phyloP scores from a whole-genome alignment of 2,329 filamentous ascomycete genomes.

The Colletotrichum sp. region DNA sequence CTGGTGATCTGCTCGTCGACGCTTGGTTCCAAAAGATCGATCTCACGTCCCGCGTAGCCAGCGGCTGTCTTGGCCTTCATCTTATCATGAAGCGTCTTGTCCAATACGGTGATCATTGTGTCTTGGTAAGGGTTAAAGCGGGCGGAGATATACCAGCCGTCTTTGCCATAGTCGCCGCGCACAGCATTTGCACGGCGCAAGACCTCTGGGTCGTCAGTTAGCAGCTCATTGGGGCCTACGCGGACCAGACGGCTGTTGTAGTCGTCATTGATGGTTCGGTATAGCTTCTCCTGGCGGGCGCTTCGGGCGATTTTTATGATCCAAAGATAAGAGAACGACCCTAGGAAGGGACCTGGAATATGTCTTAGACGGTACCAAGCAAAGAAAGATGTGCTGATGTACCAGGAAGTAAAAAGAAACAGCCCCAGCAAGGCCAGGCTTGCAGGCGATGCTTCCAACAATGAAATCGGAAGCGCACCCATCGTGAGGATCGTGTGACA shows the following conservation, averaged over 20 bases:
- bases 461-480: not conserved
- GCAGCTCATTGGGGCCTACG: conserved; percentile 36
- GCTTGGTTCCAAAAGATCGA: conserved; percentile 23
- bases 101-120: conserved; percentile 26
- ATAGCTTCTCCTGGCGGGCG: conserved; percentile 27
- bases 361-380: conserved; percentile 30
- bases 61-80: not conserved
- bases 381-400: not conserved
- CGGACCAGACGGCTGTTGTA: conserved; percentile 32
- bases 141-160: conserved; percentile 29
- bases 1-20: conserved; percentile 10
- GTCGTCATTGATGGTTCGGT: not conserved
- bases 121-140: conserved; percentile 28
- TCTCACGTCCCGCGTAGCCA: conserved; percentile 4
- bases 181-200: conserved; percentile 32
- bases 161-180: conserved; percentile 28
- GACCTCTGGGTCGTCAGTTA: conserved; percentile 35
- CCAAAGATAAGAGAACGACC: conserved; percentile 10
- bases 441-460: not conserved
- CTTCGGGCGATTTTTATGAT: conserved; percentile 30
- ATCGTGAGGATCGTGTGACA: not conserved
- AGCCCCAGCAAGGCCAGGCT: not conserved
- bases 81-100: conserved; percentile 24
- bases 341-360: conserved; percentile 11
- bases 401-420: not conserved